A percentile compares a stretch with the other conserved stretches of the same genome.
phyloP scores from a whole-genome alignment of 1,139 yeast species.

The Pichia cactophila region DNA sequence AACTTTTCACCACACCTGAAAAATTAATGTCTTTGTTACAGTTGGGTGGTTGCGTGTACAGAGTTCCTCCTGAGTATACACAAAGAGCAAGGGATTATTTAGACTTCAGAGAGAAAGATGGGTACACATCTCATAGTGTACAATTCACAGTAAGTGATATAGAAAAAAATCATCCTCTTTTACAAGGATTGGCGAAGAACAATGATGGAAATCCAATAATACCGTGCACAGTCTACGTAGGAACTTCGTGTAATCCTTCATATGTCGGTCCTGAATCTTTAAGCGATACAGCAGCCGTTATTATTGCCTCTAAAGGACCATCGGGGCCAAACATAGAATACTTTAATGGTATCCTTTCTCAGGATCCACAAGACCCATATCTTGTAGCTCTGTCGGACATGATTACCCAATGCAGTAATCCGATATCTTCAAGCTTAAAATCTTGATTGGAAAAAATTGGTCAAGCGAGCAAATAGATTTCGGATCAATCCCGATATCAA shows the following conservation, averaged over 20 bases:
- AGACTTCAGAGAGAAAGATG: constrained; percentile 82
- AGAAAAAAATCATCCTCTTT: not conserved
- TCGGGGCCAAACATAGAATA: constrained; percentile 79
- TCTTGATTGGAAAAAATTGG: not conserved
- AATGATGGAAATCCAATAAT: constrained; percentile 35
- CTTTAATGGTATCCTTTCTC: constrained; percentile 40
- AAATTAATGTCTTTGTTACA: constrained; percentile 31
- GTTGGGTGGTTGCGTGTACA: constrained; percentile 81
- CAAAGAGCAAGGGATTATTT: constrained; percentile 57
- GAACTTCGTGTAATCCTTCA: constrained; percentile 71
- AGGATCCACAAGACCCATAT: constrained; percentile 14
- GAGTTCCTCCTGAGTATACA: constrained; percentile 62
- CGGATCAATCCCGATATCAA: no score
- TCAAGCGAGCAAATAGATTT: not conserved
- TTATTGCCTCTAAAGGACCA: constrained; percentile 57
- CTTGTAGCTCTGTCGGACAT: not conserved
- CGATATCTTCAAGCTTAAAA: not conserved
- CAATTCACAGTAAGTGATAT: constrained; percentile 43
- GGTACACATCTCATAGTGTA: constrained; percentile 68
- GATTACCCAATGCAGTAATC: not conserved
- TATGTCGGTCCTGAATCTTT: constrained; percentile 75
- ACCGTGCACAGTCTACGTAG: constrained; percentile 71
- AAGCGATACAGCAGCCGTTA: constrained; percentile 51
- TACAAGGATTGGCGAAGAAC: constrained; percentile 27
- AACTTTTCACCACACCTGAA: not conserved